These are phyloP conservation scores for Coniferiporia weirii DNA, from an alignment of 1,284 basidiomycete species.

Conservation along the genomic window DNA sequence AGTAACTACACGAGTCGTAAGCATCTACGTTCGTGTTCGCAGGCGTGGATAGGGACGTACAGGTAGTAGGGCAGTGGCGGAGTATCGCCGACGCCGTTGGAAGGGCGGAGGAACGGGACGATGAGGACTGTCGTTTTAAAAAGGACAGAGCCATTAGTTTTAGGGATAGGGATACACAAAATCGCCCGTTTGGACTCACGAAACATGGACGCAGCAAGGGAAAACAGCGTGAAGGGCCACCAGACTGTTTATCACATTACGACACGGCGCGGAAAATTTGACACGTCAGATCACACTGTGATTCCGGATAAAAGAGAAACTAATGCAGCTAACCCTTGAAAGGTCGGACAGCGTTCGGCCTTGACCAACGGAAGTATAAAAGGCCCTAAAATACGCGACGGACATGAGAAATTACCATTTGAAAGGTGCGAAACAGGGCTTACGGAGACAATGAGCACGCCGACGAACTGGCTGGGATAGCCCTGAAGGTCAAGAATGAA, in stretches of 20 bases:
- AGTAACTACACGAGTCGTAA: conserved; percentile 35
- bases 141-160: background rate
- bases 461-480: conserved; percentile 53
- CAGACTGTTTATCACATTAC: conserved; percentile 35
- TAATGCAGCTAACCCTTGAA: conserved; percentile 42
- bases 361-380: conserved; percentile 50
- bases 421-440: conserved; percentile 12
- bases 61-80: conserved; percentile 57
- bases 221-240: conserved; percentile 52
- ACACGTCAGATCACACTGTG: no score
- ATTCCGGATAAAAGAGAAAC: no score
- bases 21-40: background rate
- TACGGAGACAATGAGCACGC: conserved; percentile 51
- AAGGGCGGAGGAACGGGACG: conserved; percentile 50
- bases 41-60: conserved; percentile 27
- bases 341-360: conserved; percentile 43
- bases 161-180: background rate
- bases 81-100: conserved; percentile 50
- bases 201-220: conserved; percentile 47
- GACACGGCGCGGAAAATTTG: no score
- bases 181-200: conserved; percentile 29
- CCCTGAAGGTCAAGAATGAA: conserved; percentile 55
- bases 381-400: conserved; percentile 36
- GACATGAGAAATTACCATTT: no score
- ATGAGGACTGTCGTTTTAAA: conserved; percentile 38